These are phyloP conservation scores for Wickerhamiella domercqiae DNA, from an alignment of 805 yeast species.

Conservation along the genomic window DNA sequence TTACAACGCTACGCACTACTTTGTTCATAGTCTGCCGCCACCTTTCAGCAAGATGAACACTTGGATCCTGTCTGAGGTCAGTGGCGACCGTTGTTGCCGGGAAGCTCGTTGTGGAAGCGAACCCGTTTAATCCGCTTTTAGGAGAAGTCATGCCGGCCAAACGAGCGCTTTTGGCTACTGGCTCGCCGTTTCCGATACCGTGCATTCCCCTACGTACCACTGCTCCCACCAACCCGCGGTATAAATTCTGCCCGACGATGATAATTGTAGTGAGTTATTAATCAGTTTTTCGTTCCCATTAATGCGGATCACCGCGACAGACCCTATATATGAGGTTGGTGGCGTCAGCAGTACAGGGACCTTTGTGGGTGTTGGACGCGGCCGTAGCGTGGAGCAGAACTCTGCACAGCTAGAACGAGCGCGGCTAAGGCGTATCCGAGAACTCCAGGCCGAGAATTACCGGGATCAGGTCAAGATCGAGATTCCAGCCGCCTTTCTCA, in stretches of 20 bases:
- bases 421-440: slow-evolving; percentile 14
- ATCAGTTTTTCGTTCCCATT: no score
- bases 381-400: not conserved
- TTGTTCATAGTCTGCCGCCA: slow-evolving; percentile 75
- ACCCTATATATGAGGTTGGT: not conserved
- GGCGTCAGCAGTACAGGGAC: no score
- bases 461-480: slow-evolving; percentile 16
- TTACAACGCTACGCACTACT: slow-evolving; percentile 75
- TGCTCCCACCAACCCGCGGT: no score
- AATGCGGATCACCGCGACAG: not conserved
- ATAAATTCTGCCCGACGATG: no score
- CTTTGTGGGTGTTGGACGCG: not conserved
- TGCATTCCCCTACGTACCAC: no score
- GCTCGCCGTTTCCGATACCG: no score
- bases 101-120: no score
- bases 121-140: no score
- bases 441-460: slow-evolving; percentile 16
- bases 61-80: not conserved
- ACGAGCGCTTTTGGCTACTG: no score
- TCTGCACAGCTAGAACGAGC: slow-evolving; percentile 12
- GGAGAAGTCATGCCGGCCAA: no score
- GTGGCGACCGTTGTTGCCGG: no score
- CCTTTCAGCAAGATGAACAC: slow-evolving; percentile 16
- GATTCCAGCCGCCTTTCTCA: slow-evolving; percentile 16
- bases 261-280: no score